Conservation (phyloP, 768 basidiomycete species). For the Cytidiella melzeri region DNA sequence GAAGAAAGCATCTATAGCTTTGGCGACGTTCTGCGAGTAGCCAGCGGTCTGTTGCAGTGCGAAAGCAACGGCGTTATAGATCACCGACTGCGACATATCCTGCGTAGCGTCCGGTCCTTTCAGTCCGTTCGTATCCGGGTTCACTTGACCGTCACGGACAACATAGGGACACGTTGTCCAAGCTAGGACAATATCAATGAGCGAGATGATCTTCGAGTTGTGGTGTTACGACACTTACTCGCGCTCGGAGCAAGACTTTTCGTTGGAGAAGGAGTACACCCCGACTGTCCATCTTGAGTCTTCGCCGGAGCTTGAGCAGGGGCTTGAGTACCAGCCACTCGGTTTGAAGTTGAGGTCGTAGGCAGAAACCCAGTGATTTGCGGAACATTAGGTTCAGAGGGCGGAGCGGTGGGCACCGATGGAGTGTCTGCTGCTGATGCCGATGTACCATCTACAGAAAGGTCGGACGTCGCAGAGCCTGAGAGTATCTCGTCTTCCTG, state of each 20-base stretch:
- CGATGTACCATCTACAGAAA: not conserved
- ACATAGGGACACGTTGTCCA: conserved; percentile 43
- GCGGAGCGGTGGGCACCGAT: conserved; percentile 6
- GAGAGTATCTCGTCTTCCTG: not conserved
- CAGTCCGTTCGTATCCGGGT: conserved; percentile 47
- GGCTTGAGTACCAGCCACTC: conserved; percentile 23
- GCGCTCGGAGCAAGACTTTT: conserved; percentile 42
- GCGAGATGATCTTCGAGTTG: not conserved
- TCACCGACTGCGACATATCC: conserved; percentile 35
- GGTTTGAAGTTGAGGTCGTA: conserved; percentile 9
- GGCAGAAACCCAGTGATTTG: not conserved
- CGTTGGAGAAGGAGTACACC: conserved; percentile 47
- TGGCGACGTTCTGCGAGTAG: conserved; percentile 32
- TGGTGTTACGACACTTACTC: conserved; percentile 31
- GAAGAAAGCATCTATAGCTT: conserved; percentile 43
- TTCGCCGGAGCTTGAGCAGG: conserved; percentile 24
- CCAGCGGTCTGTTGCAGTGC: conserved; percentile 26
- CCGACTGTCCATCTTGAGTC: conserved; percentile 19
- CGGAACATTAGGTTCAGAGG: not conserved
- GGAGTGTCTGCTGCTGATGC: conserved; percentile 1
- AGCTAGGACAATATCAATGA: conserved; percentile 18
- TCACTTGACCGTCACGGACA: conserved; percentile 46
- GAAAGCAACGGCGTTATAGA: conserved; percentile 41
- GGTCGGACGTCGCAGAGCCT: not conserved
- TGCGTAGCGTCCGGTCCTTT: conserved; percentile 30